Evolutionary conservation across 192 early-diverging fungal genomes (phyloP), one percentile per base, ranked within the genome.

Genomic region (Rhizophagus clarus): DNA sequence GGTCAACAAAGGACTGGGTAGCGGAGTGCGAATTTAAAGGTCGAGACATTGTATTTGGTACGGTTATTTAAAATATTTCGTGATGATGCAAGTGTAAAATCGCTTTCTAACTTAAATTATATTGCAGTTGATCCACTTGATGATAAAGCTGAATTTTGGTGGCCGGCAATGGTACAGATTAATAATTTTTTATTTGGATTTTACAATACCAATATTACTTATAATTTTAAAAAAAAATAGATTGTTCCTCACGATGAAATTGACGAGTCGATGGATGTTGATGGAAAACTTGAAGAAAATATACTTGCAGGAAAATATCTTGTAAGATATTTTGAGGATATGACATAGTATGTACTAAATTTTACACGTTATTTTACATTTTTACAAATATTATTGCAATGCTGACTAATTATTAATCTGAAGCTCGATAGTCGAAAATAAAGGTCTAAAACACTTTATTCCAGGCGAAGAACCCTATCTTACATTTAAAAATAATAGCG

Each of bases 321-420:
- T 70, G 68, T 70, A 42, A 70, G 68, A 40, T 70, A 70, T 70
- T 70, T 70, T 70, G 68, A 70, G 26, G 68, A 70, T 11, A 70
- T 70, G 68, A 70, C 68, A 10, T 70, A 70, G 51, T 56, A 56
- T 56, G 51, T 56, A 22, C n/a, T 22, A 22, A 22, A 22, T 22
- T 56, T 7, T 56, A 22, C 51, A 56, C 17, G 1, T 22, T 56
- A 22, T 56, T 22, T 51, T 7, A 6, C 20, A 56, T 20, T 7
- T 20, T 20, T 22, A 22, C n/a, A 20, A 56, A 5, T 20, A 22
- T 40, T 6, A 56, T 22, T 7, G 42, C 2, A 45, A 45, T 45
- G 6, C 51, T 56, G 20, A 56, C 51, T 56, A 20, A 56, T 56
- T 56, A 7, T 56, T 20, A 17, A 20, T 56, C 2, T 56, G 6